Evolutionary conservation across 2,329 filamentous ascomycete species (phyloP), one percentile per base, ranked within the genome.

Genomic region (Rhytidhysteron rufulum): DNA sequence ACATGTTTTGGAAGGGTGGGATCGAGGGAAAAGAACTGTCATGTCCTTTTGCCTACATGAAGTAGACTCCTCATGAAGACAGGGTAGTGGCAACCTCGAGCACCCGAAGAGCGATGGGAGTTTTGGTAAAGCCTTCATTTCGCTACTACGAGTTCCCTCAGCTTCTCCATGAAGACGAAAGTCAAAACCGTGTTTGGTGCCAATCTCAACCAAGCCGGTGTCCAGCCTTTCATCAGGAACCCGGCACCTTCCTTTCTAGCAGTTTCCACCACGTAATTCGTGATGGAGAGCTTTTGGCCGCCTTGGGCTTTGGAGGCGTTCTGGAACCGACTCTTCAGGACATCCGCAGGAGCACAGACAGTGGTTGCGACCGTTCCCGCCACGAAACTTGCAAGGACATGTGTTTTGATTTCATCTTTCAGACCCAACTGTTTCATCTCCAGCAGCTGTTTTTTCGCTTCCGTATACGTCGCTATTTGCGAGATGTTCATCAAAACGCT

Each of bases 341-440:
- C 70, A 38, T 72, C 70, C 4, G 68, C 69, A 0, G 70, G 70
- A 0, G 69, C 68, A 37, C 70, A 73, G 10, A 70, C 55, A 0
- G 69, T 72, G 0, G 69, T 73, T 1, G 70, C 70, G 37, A 71
- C 68, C 1, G 69, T 72, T n/a, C 70, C 70, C 2, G 70, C 69
- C 4, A 59, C 51, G 2, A 72, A 37, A 1, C 68, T 71, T 1
- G 70, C 62, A 0, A 63, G 41, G 2, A 65, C 60, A 42, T 72
- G 70, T 2, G 68, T 68, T n/a, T 49, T 57, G 11, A 68, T 57
- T 24, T 70, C 65, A 40, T 72, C 70, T 13, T 58, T 54, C 1
- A 68, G 16, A 7, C 22, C 25, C 4, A 41, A 33, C 20, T 17
- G 4, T 16, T 11, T 17, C 20, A 34, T 37, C n/a, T n/a, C n/a